Evolutionary conservation across 108 stramenopile genomes (phyloP), one percentile per base, ranked within the genome.

Genomic region (Pseudonitzschia delicatissima): DNA sequence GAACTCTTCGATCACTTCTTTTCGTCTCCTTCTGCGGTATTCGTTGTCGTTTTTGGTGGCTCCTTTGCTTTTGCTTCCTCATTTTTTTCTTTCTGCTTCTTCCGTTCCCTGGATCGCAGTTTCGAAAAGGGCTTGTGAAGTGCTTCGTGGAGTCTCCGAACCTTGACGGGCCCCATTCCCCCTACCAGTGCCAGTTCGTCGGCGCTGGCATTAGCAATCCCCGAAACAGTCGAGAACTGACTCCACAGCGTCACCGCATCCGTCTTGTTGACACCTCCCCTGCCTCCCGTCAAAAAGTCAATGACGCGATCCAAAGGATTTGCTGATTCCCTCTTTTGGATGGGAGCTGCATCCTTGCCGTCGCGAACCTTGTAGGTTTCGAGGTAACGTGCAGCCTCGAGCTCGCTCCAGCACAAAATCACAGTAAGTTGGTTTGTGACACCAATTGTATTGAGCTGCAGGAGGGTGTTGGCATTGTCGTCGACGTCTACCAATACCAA

Each of bases 361-460:
- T 98, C 95, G 45, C 92, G 86, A 13, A 87, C 90, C 74, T 95
- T 95, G 73, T 90, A 90, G 21, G 95, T 93, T 81, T 98, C 97
- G 59, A 98, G 61, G 67, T 97, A 97, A 0, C 97, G 78, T 2
- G 94, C 97, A 6, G 88, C 90, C 76, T 98, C 97, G 60, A 78
- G 76, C 55, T 84, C 87, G 20, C 79, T 86, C 93, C 93, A 96
- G 0, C 90, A 84, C 15, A 95, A 69, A 18, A 98, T 73, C 32
- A 96, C 48, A 0, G 94, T 94, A 65, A 93, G 67, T 55, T 90
- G 74, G 57, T 86, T 69, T 20, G 64, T 32, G 17, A 94, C 87
- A 23, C 89, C 85, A 34, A 92, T 40, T 34, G 84, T 76, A 68
- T 96, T 96, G 49, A 98, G 58, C 33, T 83, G 80, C 20, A 79